Conservation (phyloP, 345 rosid genomes). For the Hibiscus mutabilis region DNA sequence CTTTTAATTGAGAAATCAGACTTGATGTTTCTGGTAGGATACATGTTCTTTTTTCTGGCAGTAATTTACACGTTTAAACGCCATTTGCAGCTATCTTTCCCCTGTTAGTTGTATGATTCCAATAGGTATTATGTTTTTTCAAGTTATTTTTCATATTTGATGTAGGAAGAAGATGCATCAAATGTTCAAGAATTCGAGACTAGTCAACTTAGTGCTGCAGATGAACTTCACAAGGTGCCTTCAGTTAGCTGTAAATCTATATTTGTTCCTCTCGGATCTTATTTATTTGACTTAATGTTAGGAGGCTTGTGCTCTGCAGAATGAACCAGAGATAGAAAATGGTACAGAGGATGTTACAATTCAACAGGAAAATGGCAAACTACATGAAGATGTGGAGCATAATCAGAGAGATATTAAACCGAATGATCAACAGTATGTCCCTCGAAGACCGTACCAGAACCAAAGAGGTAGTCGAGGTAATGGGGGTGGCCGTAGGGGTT, state of each 20-base stretch:
- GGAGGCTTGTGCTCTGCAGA: conserved; percentile 27
- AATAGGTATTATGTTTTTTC: no score
- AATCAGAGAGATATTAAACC: conserved; percentile 39
- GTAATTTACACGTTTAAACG: not conserved
- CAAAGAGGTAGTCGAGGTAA: conserved; percentile 37
- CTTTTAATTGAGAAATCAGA: not conserved
- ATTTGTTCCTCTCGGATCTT: not conserved
- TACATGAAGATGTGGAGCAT: conserved; percentile 32
- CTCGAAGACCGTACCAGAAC: conserved; percentile 57
- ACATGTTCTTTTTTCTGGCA: not conserved
- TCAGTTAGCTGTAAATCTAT: not conserved
- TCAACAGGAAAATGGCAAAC: conserved; percentile 34
- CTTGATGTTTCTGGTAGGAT: not conserved
- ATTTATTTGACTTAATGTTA: not conserved
- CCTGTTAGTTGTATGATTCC: no score
- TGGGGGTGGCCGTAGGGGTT: conserved; percentile 58
- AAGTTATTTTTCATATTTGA: not conserved
- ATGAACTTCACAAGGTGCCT: conserved; percentile 43
- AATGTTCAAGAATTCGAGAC: conserved; percentile 35
- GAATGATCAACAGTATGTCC: conserved; percentile 47
- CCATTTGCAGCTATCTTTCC: not conserved
- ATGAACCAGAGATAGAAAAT: conserved; percentile 38
- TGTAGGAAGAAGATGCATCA: conserved; percentile 40
- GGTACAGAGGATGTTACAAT: conserved; percentile 30
- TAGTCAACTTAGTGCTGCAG: conserved; percentile 24